A percentile compares a stretch with the other conserved stretches of the same genome.
These are phyloP conservation scores for Besnoitia besnoiti DNA, from an alignment of 169 alveolate species.

Conservation along the genomic window DNA sequence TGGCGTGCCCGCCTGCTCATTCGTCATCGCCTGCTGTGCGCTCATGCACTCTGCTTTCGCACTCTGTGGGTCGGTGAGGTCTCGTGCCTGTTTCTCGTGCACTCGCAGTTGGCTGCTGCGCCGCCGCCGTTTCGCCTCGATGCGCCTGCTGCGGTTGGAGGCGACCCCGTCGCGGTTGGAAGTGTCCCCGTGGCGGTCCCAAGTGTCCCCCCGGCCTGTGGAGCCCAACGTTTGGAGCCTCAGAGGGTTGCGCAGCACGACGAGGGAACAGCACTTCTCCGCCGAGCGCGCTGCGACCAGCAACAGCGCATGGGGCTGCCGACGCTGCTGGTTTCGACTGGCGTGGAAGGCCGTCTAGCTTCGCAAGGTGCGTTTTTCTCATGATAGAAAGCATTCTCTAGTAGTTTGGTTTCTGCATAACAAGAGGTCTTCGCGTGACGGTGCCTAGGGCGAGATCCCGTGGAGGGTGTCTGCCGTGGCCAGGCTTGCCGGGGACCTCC, in stretches of 20 bases:
- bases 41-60: no score
- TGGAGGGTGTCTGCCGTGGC: no score
- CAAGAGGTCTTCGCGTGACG: no score
- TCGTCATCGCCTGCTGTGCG: no score
- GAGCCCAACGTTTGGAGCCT: background rate
- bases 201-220: background rate
- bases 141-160: background rate
- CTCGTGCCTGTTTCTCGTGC: no score
- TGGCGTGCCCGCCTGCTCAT: no score
- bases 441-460: no score
- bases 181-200: background rate
- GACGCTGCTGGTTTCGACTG: background rate
- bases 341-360: background rate
- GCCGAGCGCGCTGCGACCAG: background rate
- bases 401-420: no score
- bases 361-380: background rate
- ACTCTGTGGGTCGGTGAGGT: no score
- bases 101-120: background rate
- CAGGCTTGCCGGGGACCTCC: no score
- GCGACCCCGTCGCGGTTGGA: background rate
- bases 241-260: background rate
- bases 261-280: background rate
- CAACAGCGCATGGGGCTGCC: background rate
- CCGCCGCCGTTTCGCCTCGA: conserved; percentile 4
- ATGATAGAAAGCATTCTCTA: no score